A percentile compares a stretch with the other conserved stretches of the same genome.
Conservation (phyloP, 2,329 filamentous ascomycete species). For the Aspergillus sojae region DNA sequence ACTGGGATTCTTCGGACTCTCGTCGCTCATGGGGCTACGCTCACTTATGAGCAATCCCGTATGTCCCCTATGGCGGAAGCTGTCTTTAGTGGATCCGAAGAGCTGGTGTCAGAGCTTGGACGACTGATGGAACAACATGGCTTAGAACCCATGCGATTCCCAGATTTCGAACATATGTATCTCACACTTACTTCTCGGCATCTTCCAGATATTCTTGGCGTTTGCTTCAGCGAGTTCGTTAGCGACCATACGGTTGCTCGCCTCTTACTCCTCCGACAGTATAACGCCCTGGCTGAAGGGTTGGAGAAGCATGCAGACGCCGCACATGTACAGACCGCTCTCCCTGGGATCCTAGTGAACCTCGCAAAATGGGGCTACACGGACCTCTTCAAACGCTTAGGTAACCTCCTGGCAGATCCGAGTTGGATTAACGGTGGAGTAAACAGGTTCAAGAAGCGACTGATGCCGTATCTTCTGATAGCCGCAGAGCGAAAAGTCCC, state of each 20-base stretch:
- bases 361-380: slow-evolving; percentile 23
- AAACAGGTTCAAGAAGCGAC: too few relatives aligned
- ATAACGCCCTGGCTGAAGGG: slow-evolving; percentile 8
- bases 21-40: not conserved
- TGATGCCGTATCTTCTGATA: slow-evolving; percentile 16
- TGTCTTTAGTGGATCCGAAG: not conserved
- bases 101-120: not conserved
- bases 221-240: not conserved
- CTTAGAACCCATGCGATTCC: not conserved
- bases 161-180: not conserved
- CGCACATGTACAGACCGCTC: not conserved
- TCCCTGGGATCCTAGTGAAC: slow-evolving; percentile 11
- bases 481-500: slow-evolving; percentile 18
- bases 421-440: too few relatives aligned
- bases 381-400: slow-evolving; percentile 19
- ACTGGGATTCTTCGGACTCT: not conserved
- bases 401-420: not conserved
- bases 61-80: not conserved
- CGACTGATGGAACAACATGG: not conserved
- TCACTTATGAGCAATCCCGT: not conserved
- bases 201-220: not conserved
- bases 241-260: not conserved
- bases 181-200: not conserved
- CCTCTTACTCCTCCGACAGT: not conserved
- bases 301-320: slow-evolving; percentile 9